phyloP scores from a whole-genome alignment of 805 yeast genomes.

The Kockiozyma suomiensis region DNA sequence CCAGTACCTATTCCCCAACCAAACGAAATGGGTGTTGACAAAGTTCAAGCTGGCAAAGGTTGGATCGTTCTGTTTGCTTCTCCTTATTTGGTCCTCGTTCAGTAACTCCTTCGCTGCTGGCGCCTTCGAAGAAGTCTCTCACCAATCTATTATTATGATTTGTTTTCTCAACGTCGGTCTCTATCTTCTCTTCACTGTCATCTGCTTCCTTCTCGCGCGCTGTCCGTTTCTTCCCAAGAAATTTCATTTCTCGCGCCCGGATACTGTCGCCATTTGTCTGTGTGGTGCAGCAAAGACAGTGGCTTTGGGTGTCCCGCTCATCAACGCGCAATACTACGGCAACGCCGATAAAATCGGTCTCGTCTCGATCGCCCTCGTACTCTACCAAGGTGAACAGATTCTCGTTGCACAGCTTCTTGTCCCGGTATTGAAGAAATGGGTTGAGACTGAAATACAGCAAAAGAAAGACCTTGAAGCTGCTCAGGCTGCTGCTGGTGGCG shows the following conservation, averaged over 20 bases:
- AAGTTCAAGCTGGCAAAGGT: conserved; percentile 68
- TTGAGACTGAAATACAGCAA: conserved; percentile 37
- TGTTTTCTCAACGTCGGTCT: conserved; percentile 83
- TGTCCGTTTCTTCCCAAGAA: conserved; percentile 55
- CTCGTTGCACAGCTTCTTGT: conserved; percentile 75
- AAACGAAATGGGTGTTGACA: conserved; percentile 60
- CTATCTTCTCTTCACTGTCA: conserved; percentile 70
- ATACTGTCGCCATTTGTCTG: conserved; percentile 76
- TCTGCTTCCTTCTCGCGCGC: conserved; percentile 64
- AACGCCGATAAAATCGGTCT: conserved; percentile 59
- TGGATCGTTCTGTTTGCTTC: conserved; percentile 75
- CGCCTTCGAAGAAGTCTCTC: conserved; percentile 72
- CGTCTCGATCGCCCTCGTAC: conserved; percentile 76
- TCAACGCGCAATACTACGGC: conserved; percentile 79
- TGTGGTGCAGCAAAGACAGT: conserved; percentile 96
- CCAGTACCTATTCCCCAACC: conserved; percentile 69
- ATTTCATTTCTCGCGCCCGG: conserved; percentile 68
- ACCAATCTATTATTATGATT: conserved; percentile 69
- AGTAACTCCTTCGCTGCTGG: conserved; percentile 70
- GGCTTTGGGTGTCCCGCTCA: conserved; percentile 82
- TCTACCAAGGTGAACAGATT: conserved; percentile 87
- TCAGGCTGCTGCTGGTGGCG: background rate
- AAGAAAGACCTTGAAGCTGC: conserved; percentile 15
- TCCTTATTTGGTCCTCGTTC: conserved; percentile 60
- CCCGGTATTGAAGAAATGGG: conserved; percentile 70